These are phyloP conservation scores for Fusarium beomiforme DNA, from an alignment of 2,329 filamentous ascomycete genomes.

Conservation along the genomic window DNA sequence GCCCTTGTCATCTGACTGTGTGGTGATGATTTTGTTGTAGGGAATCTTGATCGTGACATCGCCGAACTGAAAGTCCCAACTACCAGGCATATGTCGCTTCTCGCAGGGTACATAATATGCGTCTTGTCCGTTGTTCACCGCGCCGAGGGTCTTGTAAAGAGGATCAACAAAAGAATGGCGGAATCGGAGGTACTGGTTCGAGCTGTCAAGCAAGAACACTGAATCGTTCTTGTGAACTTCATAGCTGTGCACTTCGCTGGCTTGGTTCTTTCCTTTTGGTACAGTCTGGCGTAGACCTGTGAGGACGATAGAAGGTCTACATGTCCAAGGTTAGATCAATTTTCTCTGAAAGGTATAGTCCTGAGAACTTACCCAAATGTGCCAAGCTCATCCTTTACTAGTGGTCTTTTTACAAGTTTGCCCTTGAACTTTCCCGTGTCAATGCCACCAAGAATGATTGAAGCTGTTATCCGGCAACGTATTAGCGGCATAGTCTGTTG, in stretches of 20 bases:
- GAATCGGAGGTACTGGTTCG: neutral
- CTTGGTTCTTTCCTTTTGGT: neutral
- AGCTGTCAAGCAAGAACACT: neutral
- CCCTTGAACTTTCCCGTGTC: neutral
- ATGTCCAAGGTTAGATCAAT: neutral
- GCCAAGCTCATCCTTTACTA: neutral
- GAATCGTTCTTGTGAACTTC: neutral
- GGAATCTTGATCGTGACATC: neutral
- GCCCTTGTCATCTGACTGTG: neutral
- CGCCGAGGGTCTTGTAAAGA: neutral
- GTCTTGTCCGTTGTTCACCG: neutral
- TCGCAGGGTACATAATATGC: neutral
- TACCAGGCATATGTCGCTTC: neutral
- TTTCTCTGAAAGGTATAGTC: neutral
- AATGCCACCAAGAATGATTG: neutral
- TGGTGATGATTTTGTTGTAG: neutral
- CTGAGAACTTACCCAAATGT: neutral
- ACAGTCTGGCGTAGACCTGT: neutral
- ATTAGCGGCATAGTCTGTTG: accelerated
- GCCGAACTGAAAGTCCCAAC: neutral
- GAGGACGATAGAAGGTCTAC: neutral
- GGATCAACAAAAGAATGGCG: neutral
- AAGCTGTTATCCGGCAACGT: neutral
- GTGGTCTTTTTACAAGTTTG: neutral
- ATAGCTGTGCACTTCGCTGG: neutral